Conservation (phyloP, 1,284 basidiomycete species). For the Ustilago vetiveriae region DNA sequence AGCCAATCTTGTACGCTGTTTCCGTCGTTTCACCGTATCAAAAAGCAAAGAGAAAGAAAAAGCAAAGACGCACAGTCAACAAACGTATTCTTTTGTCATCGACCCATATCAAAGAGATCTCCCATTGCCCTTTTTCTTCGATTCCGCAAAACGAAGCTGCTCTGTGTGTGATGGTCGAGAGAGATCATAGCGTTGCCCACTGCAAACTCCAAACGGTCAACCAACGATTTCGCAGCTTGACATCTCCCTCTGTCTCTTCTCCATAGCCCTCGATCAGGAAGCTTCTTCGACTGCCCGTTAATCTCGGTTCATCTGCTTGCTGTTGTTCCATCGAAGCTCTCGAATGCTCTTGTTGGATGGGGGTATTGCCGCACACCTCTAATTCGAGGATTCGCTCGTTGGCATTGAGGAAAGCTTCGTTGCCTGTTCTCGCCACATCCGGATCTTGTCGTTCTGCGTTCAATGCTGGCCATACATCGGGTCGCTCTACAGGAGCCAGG, state of each 20-base stretch:
- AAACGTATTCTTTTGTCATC: too few species aligned
- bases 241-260: constrained; percentile 32
- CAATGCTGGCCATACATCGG: constrained; percentile 24
- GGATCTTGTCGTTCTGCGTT: neutral
- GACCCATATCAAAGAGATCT: too few species aligned
- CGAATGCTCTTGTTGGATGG: constrained; percentile 15
- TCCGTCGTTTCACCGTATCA: neutral
- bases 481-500: constrained; percentile 28
- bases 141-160: too few species aligned
- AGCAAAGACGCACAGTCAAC: constrained; percentile 39
- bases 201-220: constrained; percentile 46
- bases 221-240: constrained; percentile 47
- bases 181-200: constrained; percentile 19
- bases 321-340: too few species aligned
- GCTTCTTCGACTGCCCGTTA: constrained; percentile 27
- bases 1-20: constrained; percentile 10
- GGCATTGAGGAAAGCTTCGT: constrained; percentile 27
- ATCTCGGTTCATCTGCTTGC: constrained; percentile 37
- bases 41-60: neutral
- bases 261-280: constrained; percentile 45
- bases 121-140: constrained; percentile 12
- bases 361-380: constrained; percentile 50
- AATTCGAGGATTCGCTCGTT: constrained; percentile 48
- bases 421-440: constrained; percentile 15
- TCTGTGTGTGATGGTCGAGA: neutral